Percentiles rank a stretch among this genome's conserved stretches.
These are phyloP conservation scores for Trifolium repens DNA, from an alignment of 306 rosid species.

Conservation along the genomic window DNA sequence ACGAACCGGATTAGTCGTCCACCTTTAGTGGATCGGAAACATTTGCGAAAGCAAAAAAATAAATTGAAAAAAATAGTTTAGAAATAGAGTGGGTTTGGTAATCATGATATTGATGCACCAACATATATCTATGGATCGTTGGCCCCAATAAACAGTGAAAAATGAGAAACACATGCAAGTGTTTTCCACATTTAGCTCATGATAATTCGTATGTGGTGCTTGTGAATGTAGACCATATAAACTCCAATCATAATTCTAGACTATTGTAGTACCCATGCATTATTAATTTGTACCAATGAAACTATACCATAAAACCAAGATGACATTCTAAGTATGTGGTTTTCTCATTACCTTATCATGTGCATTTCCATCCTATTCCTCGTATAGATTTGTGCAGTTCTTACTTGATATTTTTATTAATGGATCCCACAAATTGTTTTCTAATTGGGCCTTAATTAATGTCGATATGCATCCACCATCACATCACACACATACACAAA, in stretches of 20 bases:
- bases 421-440: not conserved
- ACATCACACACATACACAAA: not conserved
- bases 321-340: slow-evolving; percentile 4
- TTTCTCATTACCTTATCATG: not conserved
- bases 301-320: not conserved
- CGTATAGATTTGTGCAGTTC: not conserved
- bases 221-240: slow-evolving; percentile 1
- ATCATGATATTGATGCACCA: not conserved
- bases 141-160: not conserved
- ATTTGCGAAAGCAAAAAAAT: too few species aligned
- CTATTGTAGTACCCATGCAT: not conserved
- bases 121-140: not conserved
- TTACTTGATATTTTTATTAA: not conserved
- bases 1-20: too few species aligned
- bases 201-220: not conserved
- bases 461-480: slow-evolving; percentile 1
- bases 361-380: slow-evolving; percentile 5
- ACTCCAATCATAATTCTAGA: not conserved
- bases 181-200: slow-evolving; percentile 25
- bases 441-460: not conserved
- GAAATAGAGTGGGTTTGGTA: not conserved
- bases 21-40: too few species aligned
- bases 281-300: not conserved
- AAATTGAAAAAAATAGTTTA: too few species aligned
- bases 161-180: slow-evolving; percentile 35